Evolutionary conservation across 495 filamentous ascomycete genomes (phyloP), one percentile per base, ranked within the genome.

Genomic region (Penicillium soppii): DNA sequence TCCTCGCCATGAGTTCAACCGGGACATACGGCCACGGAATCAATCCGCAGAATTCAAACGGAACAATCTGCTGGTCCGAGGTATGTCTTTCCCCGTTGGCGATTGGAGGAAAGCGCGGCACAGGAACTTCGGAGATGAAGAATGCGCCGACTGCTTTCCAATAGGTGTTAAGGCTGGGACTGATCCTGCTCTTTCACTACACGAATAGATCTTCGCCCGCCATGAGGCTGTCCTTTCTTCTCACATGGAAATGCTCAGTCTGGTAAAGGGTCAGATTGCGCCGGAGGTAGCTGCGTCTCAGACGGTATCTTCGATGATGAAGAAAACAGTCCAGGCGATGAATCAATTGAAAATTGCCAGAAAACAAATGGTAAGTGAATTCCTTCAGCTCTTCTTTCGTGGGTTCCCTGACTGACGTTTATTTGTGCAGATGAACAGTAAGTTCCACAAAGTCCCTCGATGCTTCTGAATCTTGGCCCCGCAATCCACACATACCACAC

Each of bases 291-390:
- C 71, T 29, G 54, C 58, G 2, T 60, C 50, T 16, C 62, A 58
- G 19, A 42, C 67, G 5, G 43, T 75, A 5, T 57, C 68, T 0
- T 45, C 62, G 5, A 74, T 77, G 67, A 38, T 72, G 17, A 66
- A 68, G 22, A 72, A 59, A 56, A 71, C 73, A 6, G 52, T 69
- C 15, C 65, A 67, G 33, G 52, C 72, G 22, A 57, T 71, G 33
- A 58, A 59, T 12, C 66, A 77, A 30, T 69, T 66, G 23, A 58
- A 67, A n/a, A 22, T 67, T 7, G 38, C 70, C 21, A 61, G 67
- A 37, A 62, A 63, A n/a, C 51, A 66, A 13, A 50, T 73, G 40
- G 72, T 75, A 26, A 52, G 72, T 66, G 26, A 2, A 33, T 25
- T 13, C 46, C 10, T 27, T 16, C 3, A 35, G 10, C 5, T 7